These are phyloP conservation scores for Puccinia hordei DNA, from an alignment of 1,284 basidiomycete species.

Conservation along the genomic window DNA sequence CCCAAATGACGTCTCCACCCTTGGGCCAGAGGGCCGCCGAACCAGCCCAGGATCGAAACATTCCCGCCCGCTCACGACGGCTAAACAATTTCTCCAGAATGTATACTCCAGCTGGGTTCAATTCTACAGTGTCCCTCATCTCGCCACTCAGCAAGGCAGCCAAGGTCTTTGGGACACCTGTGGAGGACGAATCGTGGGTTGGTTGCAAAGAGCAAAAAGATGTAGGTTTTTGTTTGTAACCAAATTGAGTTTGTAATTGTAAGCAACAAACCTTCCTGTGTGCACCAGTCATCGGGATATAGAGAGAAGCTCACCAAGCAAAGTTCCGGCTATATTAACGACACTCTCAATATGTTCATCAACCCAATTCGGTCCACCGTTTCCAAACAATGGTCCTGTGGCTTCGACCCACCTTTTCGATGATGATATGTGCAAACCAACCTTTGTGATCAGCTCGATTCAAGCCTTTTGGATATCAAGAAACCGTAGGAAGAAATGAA, in stretches of 20 bases:
- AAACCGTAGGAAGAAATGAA: constrained; percentile 64
- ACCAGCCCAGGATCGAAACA: constrained; percentile 95
- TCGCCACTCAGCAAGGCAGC: constrained; percentile 88
- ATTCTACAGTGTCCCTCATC: constrained; percentile 76
- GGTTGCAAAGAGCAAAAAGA: neutral
- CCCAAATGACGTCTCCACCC: constrained; percentile 91
- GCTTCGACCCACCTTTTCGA: constrained; percentile 88
- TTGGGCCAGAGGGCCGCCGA: constrained; percentile 69
- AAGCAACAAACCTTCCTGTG: neutral
- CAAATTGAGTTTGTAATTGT: neutral
- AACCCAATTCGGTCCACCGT: constrained; percentile 86
- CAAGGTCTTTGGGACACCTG: constrained; percentile 80
- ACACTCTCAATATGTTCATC: constrained; percentile 67
- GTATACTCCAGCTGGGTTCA: constrained; percentile 76
- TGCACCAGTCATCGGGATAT: constrained; percentile 33
- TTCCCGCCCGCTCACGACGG: constrained; percentile 81
- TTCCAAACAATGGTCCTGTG: constrained; percentile 69
- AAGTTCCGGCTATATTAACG: constrained; percentile 80
- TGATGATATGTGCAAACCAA: constrained; percentile 52
- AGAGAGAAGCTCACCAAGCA: constrained; percentile 63
- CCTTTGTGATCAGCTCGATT: constrained; percentile 31
- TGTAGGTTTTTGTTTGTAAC: neutral
- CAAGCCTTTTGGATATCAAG: constrained; percentile 39
- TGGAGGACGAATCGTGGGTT: neutral
- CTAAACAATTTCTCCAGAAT: constrained; percentile 63